A percentile compares a stretch with the other conserved stretches of the same genome.
phyloP scores from a whole-genome alignment of 1,139 yeast species.

The Protomyces gravidus region DNA sequence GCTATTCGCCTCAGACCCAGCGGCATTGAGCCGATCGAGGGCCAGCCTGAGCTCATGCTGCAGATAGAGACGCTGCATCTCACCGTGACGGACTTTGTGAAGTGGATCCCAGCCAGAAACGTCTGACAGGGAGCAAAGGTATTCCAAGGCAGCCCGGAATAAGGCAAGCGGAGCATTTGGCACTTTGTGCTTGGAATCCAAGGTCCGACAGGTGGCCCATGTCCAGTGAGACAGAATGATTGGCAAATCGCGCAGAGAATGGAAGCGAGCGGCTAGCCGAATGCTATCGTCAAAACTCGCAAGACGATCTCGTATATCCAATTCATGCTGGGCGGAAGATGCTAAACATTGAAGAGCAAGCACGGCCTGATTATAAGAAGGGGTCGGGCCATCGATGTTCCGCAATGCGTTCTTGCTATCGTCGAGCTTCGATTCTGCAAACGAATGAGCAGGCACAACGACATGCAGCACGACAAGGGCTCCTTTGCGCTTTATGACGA shows the following conservation, averaged over 20 bases:
- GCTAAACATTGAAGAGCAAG: background rate
- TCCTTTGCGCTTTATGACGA: background rate
- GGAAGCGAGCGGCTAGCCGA: constrained; percentile 4
- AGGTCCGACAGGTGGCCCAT: background rate
- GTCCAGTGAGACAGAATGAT: background rate
- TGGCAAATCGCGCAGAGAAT: constrained; percentile 31
- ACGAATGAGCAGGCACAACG: constrained; percentile 57
- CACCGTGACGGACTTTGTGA: background rate
- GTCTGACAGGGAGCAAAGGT: background rate
- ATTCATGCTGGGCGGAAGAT: background rate
- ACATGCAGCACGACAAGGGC: background rate
- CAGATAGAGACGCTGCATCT: background rate
- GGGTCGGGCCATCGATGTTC: constrained; percentile 30
- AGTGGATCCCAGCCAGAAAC: background rate
- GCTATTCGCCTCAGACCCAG: background rate
- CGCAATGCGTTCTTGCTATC: constrained; percentile 40
- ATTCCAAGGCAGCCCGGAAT: background rate
- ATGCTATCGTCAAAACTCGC: constrained; percentile 4
- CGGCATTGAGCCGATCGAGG: background rate
- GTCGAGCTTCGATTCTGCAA: constrained; percentile 41
- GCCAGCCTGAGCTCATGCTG: background rate
- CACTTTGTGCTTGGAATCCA: background rate
- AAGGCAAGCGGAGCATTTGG: background rate
- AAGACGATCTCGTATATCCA: background rate
- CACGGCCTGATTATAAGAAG: constrained; percentile 32